Conservation (phyloP, 176 grass and related monocot species). For the Rhynchospora pubera region DNA sequence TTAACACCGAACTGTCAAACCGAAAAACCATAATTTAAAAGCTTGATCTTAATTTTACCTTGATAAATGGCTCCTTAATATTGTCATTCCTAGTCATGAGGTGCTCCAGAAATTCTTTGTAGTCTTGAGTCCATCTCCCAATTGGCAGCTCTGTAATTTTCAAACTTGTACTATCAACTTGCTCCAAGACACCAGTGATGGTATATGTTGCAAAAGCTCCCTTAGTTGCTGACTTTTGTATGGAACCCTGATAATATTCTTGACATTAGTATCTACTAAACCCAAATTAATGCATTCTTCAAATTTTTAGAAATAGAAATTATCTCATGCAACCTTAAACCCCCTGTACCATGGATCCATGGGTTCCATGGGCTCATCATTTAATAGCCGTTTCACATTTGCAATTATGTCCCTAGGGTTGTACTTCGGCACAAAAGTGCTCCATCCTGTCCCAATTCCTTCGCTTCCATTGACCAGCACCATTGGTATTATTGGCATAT, state of each 20-base stretch:
- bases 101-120: conserved; percentile 54
- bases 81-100: conserved; percentile 35
- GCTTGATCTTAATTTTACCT: conserved; percentile 56
- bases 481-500: conserved; percentile 79
- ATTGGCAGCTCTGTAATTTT: conserved; percentile 69
- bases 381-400: conserved; percentile 60
- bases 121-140: conserved; percentile 65
- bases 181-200: conserved; percentile 54
- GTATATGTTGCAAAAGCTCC: conserved; percentile 56
- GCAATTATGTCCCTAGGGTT: conserved; percentile 77
- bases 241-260: conserved; percentile 41
- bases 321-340: conserved; percentile 54
- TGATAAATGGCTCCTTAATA: conserved; percentile 46
- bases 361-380: conserved; percentile 33
- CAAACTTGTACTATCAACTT: conserved; percentile 35
- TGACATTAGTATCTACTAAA: background rate
- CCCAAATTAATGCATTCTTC: background rate
- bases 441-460: conserved; percentile 97
- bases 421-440: conserved; percentile 73
- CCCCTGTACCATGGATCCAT: conserved; percentile 90
- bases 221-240: conserved; percentile 48
- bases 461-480: conserved; percentile 95
- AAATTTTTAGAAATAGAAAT: background rate
- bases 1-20: too few species aligned
- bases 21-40: too few species aligned